These are phyloP conservation scores for Suillus placidus DNA, from an alignment of 768 basidiomycete species.

Conservation along the genomic window DNA sequence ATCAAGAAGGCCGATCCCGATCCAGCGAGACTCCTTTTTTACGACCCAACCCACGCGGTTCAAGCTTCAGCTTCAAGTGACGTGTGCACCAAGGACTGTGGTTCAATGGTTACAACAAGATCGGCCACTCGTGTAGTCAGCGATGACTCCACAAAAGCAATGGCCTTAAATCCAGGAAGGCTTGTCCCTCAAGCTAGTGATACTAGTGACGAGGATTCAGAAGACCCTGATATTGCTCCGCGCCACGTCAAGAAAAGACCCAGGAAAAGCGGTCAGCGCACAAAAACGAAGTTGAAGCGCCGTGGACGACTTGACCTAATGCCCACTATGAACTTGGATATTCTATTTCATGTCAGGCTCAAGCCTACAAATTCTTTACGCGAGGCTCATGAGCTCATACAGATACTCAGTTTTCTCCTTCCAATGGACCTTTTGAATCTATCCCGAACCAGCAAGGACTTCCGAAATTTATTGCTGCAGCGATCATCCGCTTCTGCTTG, in stretches of 20 bases:
- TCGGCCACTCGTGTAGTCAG: not conserved
- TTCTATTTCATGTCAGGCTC: slow-evolving; percentile 12
- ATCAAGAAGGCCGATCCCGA: not conserved
- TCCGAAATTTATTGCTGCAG: slow-evolving; percentile 38
- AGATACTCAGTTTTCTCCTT: slow-evolving; percentile 43
- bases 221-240: slow-evolving; percentile 1
- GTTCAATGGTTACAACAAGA: slow-evolving; percentile 3
- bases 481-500: slow-evolving; percentile 32
- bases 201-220: not conserved
- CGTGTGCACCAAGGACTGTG: not conserved
- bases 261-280: not conserved
- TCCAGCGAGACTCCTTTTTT: slow-evolving; percentile 1
- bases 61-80: not conserved
- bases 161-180: not conserved
- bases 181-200: not conserved
- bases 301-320: slow-evolving; percentile 22
- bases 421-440: slow-evolving; percentile 47
- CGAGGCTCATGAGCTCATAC: not conserved
- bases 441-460: slow-evolving; percentile 37
- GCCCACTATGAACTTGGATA: slow-evolving; percentile 30
- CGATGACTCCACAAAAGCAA: not conserved
- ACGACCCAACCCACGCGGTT: not conserved
- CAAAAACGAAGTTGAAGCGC: not conserved
- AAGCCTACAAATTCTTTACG: not conserved
- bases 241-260: slow-evolving; percentile 1